A percentile compares a stretch with the other conserved stretches of the same genome.
These are phyloP conservation scores for Saitoella complicata DNA, from an alignment of 805 yeast genomes.

Conservation along the genomic window DNA sequence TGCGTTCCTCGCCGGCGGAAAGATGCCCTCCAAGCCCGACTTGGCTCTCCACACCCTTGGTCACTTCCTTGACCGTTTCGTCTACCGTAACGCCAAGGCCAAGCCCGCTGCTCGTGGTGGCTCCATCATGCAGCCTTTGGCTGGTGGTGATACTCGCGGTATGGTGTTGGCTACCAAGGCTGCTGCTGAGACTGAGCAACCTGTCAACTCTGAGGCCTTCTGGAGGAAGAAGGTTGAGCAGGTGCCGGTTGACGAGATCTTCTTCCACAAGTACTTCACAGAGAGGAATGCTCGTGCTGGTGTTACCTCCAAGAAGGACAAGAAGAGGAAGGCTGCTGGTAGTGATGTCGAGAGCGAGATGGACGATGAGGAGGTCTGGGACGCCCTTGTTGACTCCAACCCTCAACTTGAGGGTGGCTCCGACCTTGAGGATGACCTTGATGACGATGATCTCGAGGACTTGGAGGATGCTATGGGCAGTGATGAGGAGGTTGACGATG, in stretches of 20 bases:
- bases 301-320: conserved; percentile 18
- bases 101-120: conserved; percentile 61
- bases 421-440: conserved; percentile 37
- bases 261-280: conserved; percentile 60
- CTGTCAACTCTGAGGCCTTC: conserved; percentile 61
- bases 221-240: conserved; percentile 37
- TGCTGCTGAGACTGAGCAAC: conserved; percentile 35
- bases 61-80: conserved; percentile 90
- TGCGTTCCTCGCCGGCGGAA: conserved; percentile 33
- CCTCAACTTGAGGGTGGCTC: conserved; percentile 53
- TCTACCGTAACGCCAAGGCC: conserved; percentile 79
- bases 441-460: conserved; percentile 48
- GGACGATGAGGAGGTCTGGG: conserved; percentile 64
- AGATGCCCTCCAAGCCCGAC: conserved; percentile 56
- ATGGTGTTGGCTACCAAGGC: conserved; percentile 15
- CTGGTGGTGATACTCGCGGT: conserved; percentile 31
- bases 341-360: conserved; percentile 19
- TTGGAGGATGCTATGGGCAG: conserved; percentile 30
- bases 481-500: conserved; percentile 29
- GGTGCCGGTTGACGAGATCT: conserved; percentile 46
- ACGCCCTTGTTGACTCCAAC: conserved; percentile 55
- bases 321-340: conserved; percentile 10
- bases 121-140: conserved; percentile 94
- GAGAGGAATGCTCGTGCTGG: conserved; percentile 29
- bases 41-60: conserved; percentile 71